Evolutionary conservation across 192 early-diverging fungal genomes (phyloP), one percentile per base, ranked within the genome.

Genomic region (Jimgerdemannia flammicorona): DNA sequence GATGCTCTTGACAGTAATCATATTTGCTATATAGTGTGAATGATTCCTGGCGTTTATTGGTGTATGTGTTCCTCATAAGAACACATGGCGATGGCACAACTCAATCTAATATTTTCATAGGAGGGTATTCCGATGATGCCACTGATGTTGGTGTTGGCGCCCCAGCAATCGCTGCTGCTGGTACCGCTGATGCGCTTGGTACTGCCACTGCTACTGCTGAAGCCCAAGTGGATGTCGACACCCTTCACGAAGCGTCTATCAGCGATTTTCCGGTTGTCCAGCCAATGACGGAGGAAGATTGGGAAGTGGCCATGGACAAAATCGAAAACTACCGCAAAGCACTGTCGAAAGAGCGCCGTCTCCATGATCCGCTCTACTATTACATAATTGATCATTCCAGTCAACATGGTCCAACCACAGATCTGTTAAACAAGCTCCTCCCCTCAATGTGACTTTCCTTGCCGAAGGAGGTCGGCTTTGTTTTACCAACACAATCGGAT

Each of bases 321-420:
- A 59, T 59, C 49, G 49, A 59, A 59, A 59, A 14, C 49, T 59
- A 59, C 49, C 49, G 49, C 49, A 59, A 59, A 59, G 49, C 49
- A 59, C 49, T 59, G 49, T 59, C 49, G 49, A 59, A 59, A 59
- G 49, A 59, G 49, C 49, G 49, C 49, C 49, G 49, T 59, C 49
- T 59, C 49, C 49, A 59, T 73, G 29, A 64, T 73, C 73, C 73
- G 40, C 66, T 74, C 18, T 69, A 43, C 40, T 74, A 69, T 42
- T 66, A 74, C 20, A 74, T 74, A 70, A 49, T 74, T 74, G 73
- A 74, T 39, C 73, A 74, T 68, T 74, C 73, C 41, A 64, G 73
- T 40, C 66, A 70, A 42, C 73, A 69, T 66, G 73, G 73, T n/a
- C 66, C 72, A 42, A 69, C 72, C 20, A 70, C 73, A 74, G 68